Base-by-base conservation (phyloP, 805 yeast species). In the Clavispora vitiphila region DNA sequence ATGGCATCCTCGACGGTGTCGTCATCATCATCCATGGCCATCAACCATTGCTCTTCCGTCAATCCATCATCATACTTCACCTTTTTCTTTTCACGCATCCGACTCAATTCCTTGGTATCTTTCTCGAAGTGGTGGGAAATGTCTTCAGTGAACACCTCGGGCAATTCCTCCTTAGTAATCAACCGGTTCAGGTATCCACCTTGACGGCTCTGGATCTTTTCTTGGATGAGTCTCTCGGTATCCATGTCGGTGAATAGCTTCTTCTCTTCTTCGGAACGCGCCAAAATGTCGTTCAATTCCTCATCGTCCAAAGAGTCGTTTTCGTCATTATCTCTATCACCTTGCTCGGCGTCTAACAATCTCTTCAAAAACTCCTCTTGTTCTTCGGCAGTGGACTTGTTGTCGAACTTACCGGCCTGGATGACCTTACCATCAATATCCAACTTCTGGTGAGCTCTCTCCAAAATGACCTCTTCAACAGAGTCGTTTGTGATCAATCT, bases 381-480 rank as follows among this genome's bases (percentile, higher is more conserved):
- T 60, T 86, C 95, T 62, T 85, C 93, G 2, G 90, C 79, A 9
- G 91, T 85, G 3, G 91, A 83, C 60, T 86, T 86, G 56, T 86
- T 84, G 65, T 86, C 91, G 57, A 86, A 86, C 58, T 85, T 85
- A 78, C 95, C 95, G 8, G 95, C 95, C 59, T 86, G 95, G 62
- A 86, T 86, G 53, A 86, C 95, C 60, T 86, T 86, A 42, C 93
- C 95, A 60, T 86, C 95, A 49, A 86, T 86, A 56, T 86, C 93
- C 55, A 86, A 70, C 59, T 86, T 86, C 54, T 83, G 87, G 61
- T 80, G 85, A 0, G 95, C 95, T 60, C 89, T 76, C 55, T 85
- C 91, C 53, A 86, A 70, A 47, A 86, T 85, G 21, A 81, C 83
- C 57, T 86, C 95, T 65, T 86, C 95, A 25, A 86, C 88, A 2